phyloP scores from a whole-genome alignment of 371 early-diverging fungal genomes.

The Mycotypha africana region DNA sequence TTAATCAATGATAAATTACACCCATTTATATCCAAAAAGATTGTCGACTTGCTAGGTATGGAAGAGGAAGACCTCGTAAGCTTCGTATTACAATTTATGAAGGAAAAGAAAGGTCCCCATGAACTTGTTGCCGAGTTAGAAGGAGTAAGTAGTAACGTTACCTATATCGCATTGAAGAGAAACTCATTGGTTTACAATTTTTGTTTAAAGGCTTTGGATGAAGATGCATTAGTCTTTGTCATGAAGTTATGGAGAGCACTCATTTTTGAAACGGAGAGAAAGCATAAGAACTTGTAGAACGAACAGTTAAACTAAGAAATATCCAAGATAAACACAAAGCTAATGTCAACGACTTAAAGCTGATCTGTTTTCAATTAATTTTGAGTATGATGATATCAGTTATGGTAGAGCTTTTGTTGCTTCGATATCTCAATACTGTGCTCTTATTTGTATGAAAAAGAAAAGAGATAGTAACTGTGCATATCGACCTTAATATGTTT shows the following conservation, averaged over 20 bases:
- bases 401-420: too few species aligned
- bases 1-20: constrained; percentile 61
- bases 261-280: constrained; percentile 80
- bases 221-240: constrained; percentile 77
- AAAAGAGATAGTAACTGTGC: too few species aligned
- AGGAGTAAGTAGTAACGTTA: constrained; percentile 42
- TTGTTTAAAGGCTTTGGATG: constrained; percentile 66
- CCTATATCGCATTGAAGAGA: neutral
- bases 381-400: too few species aligned
- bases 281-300: constrained; percentile 19
- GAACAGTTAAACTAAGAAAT: neutral
- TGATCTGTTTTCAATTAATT: too few species aligned
- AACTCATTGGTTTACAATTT: neutral
- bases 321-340: too few species aligned
- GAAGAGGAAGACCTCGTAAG: constrained; percentile 67
- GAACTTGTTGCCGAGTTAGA: constrained; percentile 65
- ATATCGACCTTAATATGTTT: too few species aligned
- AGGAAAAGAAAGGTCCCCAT: constrained; percentile 43
- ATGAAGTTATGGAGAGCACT: constrained; percentile 82
- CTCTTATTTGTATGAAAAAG: too few species aligned
- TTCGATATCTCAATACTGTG: too few species aligned
- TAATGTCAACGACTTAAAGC: too few species aligned
- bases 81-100: constrained; percentile 66
- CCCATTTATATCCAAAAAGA: constrained; percentile 74
- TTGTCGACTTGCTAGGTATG: constrained; percentile 68